Conservation (phyloP, 208 protist genomes). For the Leishmania guyanensis region DNA sequence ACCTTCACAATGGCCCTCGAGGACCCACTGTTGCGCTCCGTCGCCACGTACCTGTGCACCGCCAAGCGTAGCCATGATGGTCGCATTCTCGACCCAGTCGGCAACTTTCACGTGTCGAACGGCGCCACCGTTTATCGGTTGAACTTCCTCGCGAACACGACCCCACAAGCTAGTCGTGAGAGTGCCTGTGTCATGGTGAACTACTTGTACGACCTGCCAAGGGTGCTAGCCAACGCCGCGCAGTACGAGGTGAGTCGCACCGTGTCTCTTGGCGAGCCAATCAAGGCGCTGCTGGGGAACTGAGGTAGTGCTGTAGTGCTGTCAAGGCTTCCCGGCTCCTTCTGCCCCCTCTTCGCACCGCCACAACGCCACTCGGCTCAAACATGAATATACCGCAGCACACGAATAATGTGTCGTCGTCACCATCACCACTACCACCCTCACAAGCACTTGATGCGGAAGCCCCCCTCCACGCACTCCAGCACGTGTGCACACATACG, state of each 20-base stretch:
- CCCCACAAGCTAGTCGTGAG: slow-evolving; percentile 61
- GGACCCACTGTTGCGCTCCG: slow-evolving; percentile 60
- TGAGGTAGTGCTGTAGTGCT: neutral
- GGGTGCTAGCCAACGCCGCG: slow-evolving; percentile 46
- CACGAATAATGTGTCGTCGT: neutral
- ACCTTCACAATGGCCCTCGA: slow-evolving; percentile 60
- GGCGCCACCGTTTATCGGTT: slow-evolving; percentile 78
- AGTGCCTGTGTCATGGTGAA: slow-evolving; percentile 90
- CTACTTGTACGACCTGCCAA: slow-evolving; percentile 79
- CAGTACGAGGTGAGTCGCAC: slow-evolving; percentile 61
- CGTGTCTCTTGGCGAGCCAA: slow-evolving; percentile 48
- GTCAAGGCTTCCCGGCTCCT: neutral
- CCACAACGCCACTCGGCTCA: neutral
- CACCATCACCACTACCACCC: neutral
- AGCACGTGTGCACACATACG: neutral
- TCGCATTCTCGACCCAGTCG: slow-evolving; percentile 78
- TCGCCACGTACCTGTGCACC: slow-evolving; percentile 68
- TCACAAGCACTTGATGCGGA: neutral
- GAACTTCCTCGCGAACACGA: slow-evolving; percentile 78
- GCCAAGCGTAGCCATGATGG: slow-evolving; percentile 48
- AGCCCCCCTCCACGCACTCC: no score
- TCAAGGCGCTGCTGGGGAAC: slow-evolving; percentile 34
- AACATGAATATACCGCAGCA: neutral
- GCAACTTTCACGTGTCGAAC: slow-evolving; percentile 89
- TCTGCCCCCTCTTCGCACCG: neutral